Evolutionary conservation across 441 rosid genomes (phyloP).

Genomic region (Lagerstroemia fauriei): DNA sequence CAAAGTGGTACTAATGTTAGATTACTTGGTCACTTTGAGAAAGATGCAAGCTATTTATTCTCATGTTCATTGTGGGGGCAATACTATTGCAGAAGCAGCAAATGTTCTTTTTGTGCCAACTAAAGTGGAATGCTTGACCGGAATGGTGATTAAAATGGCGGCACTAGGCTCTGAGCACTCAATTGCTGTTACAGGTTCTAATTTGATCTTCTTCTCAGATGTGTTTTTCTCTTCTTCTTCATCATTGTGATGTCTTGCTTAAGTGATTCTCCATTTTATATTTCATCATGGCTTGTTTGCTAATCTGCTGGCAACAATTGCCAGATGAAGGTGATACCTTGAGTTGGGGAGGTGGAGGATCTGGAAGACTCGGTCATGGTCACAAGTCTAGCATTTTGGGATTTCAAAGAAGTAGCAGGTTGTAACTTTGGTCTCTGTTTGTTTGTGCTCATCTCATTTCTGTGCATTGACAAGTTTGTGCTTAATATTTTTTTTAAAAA

Average conservation of each 20-base stretch:
- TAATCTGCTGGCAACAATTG: constrained; percentile 23
- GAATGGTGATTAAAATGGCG: constrained; percentile 57
- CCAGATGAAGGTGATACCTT: constrained; percentile 75
- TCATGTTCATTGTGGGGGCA: constrained; percentile 13
- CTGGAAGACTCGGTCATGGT: constrained; percentile 90
- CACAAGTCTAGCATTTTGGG: constrained; percentile 68
- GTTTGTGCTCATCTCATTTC: background rate
- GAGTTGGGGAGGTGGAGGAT: constrained; percentile 90
- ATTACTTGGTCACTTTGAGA: background rate
- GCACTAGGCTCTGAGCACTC: constrained; percentile 93
- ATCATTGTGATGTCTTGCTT: background rate
- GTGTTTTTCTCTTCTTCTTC: constrained; percentile 1
- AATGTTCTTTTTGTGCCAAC: constrained; percentile 59
- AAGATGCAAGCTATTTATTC: background rate
- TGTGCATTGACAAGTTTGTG: background rate
- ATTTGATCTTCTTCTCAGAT: constrained; percentile 6
- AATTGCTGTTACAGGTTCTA: constrained; percentile 62
- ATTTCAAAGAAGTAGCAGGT: constrained; percentile 68
- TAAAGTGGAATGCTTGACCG: constrained; percentile 71
- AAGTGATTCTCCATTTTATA: background rate
- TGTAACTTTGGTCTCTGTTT: constrained; percentile 21
- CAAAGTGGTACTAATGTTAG: background rate
- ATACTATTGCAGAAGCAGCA: constrained; percentile 56
- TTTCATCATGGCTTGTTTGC: constrained; percentile 2
- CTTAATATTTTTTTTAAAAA: background rate